Evolutionary conservation across 2,329 filamentous ascomycete species (phyloP), one percentile per base, ranked within the genome.

Genomic region (Gnomoniopsis smithogilvyi): DNA sequence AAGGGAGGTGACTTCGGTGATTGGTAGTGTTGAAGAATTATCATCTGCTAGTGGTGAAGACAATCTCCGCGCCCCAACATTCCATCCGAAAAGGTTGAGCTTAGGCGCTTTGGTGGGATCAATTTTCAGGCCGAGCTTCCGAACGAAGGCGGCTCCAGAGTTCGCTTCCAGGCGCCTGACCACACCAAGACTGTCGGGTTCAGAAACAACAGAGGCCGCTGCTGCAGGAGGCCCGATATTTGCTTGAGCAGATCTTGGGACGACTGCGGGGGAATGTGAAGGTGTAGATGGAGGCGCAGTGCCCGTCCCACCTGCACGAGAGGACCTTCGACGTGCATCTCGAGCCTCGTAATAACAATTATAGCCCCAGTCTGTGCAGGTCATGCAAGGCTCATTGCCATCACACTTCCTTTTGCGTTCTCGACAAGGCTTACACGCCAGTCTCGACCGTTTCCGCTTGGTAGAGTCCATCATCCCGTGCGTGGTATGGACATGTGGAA

Each of bases 51-150:
- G 64, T 48, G 59, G n/a, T 69, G 74, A 57, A 0, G 53, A 60
- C 6, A 63, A 54, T 12, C 64, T 64, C 11, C 71, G 63, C 1
- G 69, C 64, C 0, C 74, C 73, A 3, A 72, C 64, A 50, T 85
- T 85, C 82, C 82, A 85, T 0, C 78, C 81, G 65, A 85, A 85
- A 0, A 81, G 75, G 63, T 82, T 79, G 56, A 84, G 71, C 50
- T 79, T 74, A 0, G 82, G 80, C 1, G 79, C 80, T 64, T 77
- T 78, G 4, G 76, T 76, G 0, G 81, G 78, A 64, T 85, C 81
- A 21, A 84, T 73, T 47, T 77, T 75, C 47, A 83, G 72, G 0
- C 78, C 82, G 38, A 85, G 69, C 22, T 77, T 74, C 56, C 81
- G 71, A 10, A 83, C 76, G 65, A 85, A 85, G 0, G 81, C 80